Conservation (phyloP, 306 rosid genomes). For the Sophora flavescens region DNA sequence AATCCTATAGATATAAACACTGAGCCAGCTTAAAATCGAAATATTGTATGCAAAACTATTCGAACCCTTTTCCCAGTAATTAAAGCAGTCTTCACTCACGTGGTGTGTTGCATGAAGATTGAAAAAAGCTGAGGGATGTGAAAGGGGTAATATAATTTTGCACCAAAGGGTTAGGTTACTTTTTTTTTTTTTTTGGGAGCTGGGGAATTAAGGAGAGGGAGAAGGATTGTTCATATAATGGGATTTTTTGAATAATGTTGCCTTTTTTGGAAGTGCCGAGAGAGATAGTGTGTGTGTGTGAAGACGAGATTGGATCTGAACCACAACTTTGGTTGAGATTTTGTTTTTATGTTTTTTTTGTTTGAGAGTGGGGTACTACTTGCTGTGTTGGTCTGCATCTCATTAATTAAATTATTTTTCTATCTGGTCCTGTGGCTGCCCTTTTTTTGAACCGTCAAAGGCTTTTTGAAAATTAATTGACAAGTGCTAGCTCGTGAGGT, state of each 20-base stretch:
- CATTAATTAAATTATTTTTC: not conserved
- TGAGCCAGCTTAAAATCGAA: not conserved
- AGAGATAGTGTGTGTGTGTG: not conserved
- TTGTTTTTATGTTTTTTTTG: constrained; percentile 65
- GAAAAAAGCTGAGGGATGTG: not conserved
- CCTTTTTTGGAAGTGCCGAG: constrained; percentile 50
- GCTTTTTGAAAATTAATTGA: constrained; percentile 41
- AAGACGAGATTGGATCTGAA: constrained; percentile 52
- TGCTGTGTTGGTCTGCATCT: constrained; percentile 36
- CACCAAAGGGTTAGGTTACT: too few species aligned
- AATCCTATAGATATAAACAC: constrained; percentile 31
- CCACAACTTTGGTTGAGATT: constrained; percentile 69
- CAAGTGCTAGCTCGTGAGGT: constrained; percentile 62
- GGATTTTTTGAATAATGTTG: constrained; percentile 16
- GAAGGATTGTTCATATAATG: constrained; percentile 32
- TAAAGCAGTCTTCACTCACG: constrained; percentile 3
- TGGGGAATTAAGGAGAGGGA: constrained; percentile 7
- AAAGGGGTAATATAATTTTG: not conserved
- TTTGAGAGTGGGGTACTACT: constrained; percentile 52
- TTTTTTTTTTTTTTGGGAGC: not conserved
- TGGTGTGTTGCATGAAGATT: constrained; percentile 34
- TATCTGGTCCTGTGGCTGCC: constrained; percentile 67
- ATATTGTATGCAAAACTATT: not conserved
- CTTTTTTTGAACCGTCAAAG: constrained; percentile 52
- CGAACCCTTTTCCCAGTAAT: not conserved